A percentile compares a stretch with the other conserved stretches of the same genome.
These are phyloP conservation scores for Stentor roeselii DNA, from an alignment of 73 alveolate genomes.

Conservation along the genomic window DNA sequence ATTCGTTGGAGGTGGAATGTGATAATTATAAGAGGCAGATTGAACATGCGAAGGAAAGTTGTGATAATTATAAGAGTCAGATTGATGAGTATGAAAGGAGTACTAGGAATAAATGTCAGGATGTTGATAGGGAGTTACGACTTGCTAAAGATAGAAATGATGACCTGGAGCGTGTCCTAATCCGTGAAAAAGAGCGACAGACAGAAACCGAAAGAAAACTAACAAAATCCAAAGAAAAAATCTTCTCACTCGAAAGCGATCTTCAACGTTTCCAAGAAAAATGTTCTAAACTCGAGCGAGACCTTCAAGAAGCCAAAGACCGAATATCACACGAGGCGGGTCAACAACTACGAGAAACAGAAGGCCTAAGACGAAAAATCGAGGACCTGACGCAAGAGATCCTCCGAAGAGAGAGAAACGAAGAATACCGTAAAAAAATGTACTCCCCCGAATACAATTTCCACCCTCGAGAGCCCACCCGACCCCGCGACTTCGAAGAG, in stretches of 20 bases:
- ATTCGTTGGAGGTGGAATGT: not conserved
- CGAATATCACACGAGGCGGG: not conserved
- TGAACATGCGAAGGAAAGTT: not conserved
- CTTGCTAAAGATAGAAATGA: slow-evolving; percentile 4
- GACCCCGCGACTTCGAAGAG: no score
- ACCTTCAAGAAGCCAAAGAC: not conserved
- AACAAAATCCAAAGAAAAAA: not conserved
- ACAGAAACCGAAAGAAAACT: not conserved
- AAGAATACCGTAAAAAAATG: not conserved
- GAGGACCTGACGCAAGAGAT: not conserved
- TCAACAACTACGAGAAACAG: not conserved
- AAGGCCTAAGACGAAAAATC: not conserved
- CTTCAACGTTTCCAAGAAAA: not conserved
- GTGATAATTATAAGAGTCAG: not conserved
- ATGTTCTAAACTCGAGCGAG: not conserved
- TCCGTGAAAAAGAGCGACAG: not conserved
- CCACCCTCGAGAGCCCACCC: no score
- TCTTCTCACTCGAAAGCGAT: not conserved
- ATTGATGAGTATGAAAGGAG: slow-evolving; percentile 4
- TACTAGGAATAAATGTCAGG: not conserved
- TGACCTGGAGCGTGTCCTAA: not conserved
- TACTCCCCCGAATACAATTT: no score
- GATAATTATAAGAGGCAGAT: slow-evolving; percentile 12
- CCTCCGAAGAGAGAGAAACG: not conserved
- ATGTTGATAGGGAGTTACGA: slow-evolving; percentile 7